Conservation (phyloP, 2,329 filamentous ascomycete species). For the Xylariaceae sp. region DNA sequence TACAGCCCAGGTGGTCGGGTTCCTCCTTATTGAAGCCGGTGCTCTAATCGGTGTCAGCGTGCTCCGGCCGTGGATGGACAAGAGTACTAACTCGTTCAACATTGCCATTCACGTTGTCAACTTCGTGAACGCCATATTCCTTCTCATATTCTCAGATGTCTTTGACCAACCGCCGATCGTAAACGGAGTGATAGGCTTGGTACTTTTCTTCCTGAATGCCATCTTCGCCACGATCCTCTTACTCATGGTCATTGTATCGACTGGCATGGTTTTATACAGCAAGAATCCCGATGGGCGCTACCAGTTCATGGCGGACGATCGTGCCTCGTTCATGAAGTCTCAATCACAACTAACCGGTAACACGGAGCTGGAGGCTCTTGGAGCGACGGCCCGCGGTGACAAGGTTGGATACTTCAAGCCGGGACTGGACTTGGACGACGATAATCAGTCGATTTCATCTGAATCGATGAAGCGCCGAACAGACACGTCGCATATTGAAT, state of each 20-base stretch:
- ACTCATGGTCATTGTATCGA: conserved; percentile 70
- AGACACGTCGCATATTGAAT: conserved; percentile 21
- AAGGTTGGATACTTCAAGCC: conserved; percentile 51
- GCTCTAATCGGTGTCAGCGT: conserved; percentile 70
- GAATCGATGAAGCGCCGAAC: conserved; percentile 43
- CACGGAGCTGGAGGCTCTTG: conserved; percentile 78
- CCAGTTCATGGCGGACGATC: conserved; percentile 85
- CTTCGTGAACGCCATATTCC: conserved; percentile 76
- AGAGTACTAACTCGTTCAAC: conserved; percentile 88
- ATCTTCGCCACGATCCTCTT: conserved; percentile 72
- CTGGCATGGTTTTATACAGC: conserved; percentile 63
- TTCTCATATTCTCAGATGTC: conserved; percentile 76
- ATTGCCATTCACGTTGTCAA: conserved; percentile 79
- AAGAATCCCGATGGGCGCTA: conserved; percentile 86
- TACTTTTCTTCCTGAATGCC: conserved; percentile 79
- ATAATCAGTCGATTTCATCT: conserved; percentile 62
- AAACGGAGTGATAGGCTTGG: conserved; percentile 75
- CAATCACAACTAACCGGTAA: conserved; percentile 66
- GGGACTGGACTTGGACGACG: conserved; percentile 64
- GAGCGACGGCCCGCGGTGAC: conserved; percentile 75
- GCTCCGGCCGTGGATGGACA: conserved; percentile 89
- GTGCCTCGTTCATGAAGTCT: conserved; percentile 87
- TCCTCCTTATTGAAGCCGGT: conserved; percentile 70
- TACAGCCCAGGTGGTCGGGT: conserved; percentile 68
- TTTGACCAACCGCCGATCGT: conserved; percentile 76